Percentiles rank a stretch among this genome's conserved stretches.
Evolutionary conservation across 2,329 filamentous ascomycete species (phyloP).

Genomic region (Penicillium sp.): DNA sequence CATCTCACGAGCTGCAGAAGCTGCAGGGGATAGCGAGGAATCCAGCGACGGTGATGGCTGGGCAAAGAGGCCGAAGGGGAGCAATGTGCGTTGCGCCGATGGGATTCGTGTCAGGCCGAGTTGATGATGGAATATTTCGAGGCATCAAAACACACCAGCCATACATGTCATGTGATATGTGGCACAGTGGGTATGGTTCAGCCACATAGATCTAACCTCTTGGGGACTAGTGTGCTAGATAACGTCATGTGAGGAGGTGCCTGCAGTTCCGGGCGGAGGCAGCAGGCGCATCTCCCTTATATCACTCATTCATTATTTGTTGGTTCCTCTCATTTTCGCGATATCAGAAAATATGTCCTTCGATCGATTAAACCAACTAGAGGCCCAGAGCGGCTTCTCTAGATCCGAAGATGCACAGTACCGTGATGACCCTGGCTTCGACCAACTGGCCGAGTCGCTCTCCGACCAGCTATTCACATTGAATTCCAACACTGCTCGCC

Average conservation of each 20-base stretch:
- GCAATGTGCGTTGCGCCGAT: slow-evolving; percentile 15
- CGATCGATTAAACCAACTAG: slow-evolving; percentile 80
- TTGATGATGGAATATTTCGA: slow-evolving; percentile 31
- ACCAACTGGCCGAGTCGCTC: slow-evolving; percentile 77
- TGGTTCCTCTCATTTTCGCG: slow-evolving; percentile 1
- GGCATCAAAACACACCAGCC: slow-evolving; percentile 42
- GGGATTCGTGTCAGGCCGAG: slow-evolving; percentile 14
- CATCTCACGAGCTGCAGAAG: slow-evolving; percentile 16
- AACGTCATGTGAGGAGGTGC: slow-evolving; percentile 36
- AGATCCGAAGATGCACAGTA: slow-evolving; percentile 69
- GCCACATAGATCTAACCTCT: slow-evolving; percentile 14
- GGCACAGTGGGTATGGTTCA: neutral
- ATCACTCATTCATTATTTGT: neutral
- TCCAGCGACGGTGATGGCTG: slow-evolving; percentile 10
- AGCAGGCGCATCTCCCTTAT: slow-evolving; percentile 23
- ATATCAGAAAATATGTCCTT: slow-evolving; percentile 72
- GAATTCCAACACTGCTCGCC: slow-evolving; percentile 82
- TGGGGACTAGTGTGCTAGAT: slow-evolving; percentile 17
- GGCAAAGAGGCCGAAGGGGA: slow-evolving; percentile 7
- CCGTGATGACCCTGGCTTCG: slow-evolving; percentile 90
- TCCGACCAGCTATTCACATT: slow-evolving; percentile 89
- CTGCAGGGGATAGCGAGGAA: slow-evolving; percentile 4
- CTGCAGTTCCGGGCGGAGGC: slow-evolving; percentile 30
- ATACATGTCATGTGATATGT: slow-evolving; percentile 32
- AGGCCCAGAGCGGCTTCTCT: slow-evolving; percentile 64